Conservation (phyloP, 2,329 filamentous ascomycete species). For the Penicillium fuscoglaucum region DNA sequence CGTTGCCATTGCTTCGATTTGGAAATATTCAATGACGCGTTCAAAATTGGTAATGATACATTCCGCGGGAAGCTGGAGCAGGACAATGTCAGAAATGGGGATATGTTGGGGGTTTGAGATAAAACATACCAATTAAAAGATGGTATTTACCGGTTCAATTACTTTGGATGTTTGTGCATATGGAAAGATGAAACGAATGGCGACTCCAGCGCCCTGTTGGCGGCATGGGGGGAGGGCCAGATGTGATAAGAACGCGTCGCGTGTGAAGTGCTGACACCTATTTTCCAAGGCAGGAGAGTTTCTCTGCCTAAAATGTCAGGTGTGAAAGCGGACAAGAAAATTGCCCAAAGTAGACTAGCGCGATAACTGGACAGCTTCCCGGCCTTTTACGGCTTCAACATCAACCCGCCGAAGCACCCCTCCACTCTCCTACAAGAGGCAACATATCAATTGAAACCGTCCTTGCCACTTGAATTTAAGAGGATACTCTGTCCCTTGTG, state of each 20-base stretch:
- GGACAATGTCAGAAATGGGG: conserved; percentile 18
- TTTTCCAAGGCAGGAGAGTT: conserved; percentile 16
- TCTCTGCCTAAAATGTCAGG: conserved; percentile 25
- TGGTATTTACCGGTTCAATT: not conserved
- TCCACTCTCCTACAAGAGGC: conserved; percentile 28
- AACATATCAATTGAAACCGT: conserved; percentile 30
- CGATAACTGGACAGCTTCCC: conserved; percentile 30
- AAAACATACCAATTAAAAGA: not conserved
- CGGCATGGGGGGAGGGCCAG: conserved; percentile 4
- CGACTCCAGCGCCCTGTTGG: conserved; percentile 18
- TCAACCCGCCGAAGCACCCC: conserved; percentile 36
- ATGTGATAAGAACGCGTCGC: conserved; percentile 34
- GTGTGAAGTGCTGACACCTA: conserved; percentile 30
- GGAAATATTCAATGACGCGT: conserved; percentile 16
- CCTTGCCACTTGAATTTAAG: conserved; percentile 11
- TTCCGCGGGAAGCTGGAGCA: conserved; percentile 22
- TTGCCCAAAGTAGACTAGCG: conserved; percentile 33
- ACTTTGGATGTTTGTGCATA: not conserved
- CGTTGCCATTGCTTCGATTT: conserved; percentile 28
- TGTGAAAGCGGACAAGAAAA: conserved; percentile 29
- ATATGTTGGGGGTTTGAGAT: not conserved
- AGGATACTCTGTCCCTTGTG: conserved; percentile 17
- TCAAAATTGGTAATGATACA: conserved; percentile 28
- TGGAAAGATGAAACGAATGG: conserved; percentile 14
- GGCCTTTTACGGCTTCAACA: conserved; percentile 44